phyloP scores from a whole-genome alignment of 2,329 filamentous ascomycete species.

The Diaporthe sp. region DNA sequence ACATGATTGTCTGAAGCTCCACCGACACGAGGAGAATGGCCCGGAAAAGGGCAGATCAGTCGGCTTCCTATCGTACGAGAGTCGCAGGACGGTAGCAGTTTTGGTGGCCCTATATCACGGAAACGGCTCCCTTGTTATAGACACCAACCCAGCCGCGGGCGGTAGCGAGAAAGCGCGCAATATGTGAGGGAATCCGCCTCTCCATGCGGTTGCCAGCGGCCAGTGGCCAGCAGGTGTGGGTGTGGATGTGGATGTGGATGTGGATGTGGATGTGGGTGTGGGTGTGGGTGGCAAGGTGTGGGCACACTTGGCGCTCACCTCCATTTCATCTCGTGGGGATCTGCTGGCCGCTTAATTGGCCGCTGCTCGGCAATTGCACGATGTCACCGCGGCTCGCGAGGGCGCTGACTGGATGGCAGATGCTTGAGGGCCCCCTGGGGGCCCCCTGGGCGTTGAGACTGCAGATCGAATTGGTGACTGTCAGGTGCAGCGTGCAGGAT shows the following conservation, averaged over 20 bases:
- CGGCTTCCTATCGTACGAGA: slow-evolving; percentile 22
- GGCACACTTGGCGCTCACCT: slow-evolving; percentile 17
- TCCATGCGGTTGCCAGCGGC: slow-evolving; percentile 3
- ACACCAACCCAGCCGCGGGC: not conserved
- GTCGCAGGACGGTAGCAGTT: slow-evolving; percentile 21
- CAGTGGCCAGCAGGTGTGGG: not conserved
- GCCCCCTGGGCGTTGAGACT: slow-evolving; percentile 3
- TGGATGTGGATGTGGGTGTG: not conserved
- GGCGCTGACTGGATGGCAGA: slow-evolving; percentile 6
- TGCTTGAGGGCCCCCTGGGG: not conserved
- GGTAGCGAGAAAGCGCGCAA: slow-evolving; percentile 28
- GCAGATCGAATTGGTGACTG: slow-evolving; percentile 18
- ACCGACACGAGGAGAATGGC: slow-evolving; percentile 21
- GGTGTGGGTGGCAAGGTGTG: slow-evolving; percentile 13
- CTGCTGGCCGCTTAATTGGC: slow-evolving; percentile 24
- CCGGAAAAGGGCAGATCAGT: slow-evolving; percentile 24
- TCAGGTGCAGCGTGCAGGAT: slow-evolving; percentile 24
- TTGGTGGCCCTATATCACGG: slow-evolving; percentile 27
- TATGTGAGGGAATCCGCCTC: slow-evolving; percentile 21
- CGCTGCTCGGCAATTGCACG: slow-evolving; percentile 21
- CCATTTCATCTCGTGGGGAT: slow-evolving; percentile 28
- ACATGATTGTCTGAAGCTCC: slow-evolving; percentile 10
- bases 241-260: not conserved
- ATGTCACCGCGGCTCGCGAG: not conserved
- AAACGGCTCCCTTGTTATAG: slow-evolving; percentile 26